Evolutionary conservation across 2,329 filamentous ascomycete genomes (phyloP), one percentile per base, ranked within the genome.

Genomic region (Microdochium nivale): DNA sequence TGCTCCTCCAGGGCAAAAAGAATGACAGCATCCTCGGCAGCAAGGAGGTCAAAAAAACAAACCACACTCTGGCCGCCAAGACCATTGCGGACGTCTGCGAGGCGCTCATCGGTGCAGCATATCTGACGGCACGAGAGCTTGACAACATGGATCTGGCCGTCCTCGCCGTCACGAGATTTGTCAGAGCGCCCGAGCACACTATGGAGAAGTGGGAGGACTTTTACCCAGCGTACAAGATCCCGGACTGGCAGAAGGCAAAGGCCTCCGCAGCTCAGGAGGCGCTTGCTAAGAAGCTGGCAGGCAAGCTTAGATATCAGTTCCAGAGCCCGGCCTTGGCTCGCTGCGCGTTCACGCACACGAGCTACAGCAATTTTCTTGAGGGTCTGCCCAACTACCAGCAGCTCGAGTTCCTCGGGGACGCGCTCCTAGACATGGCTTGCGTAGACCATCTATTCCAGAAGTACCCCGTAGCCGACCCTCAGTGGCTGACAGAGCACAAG

Each of bases 401-500:
- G 1, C 79, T 97, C 0, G 92, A 97, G 60, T 97, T 97, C 58
- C 72, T 97, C 0, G 92, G 92, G 0, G 94, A 97, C 64, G 83
- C 92, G 0, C 75, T 97, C 2, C 81, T 95, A 1, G 91, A 96
- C 63, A 87, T 92, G 81, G 86, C 78, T 11, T 89, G 86, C 60
- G 85, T 97, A 51, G 87, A 91, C 59, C 83, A 88, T 59, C 76
- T 99, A 3, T 97, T 90, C 69, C 78, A 83, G 58, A 77, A 75
- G 3, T 90, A 87, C 59, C 90, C 90, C 0, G 73, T 81, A 49
- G 88, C 86, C 53, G 90, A 96, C 61, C 92, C 94, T 0, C 91
- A 97, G 65, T 97, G 92, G 92, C 76, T 99, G 53, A 97, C 94
- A 0, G 94, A 97, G 68, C 92, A 97, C 76, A 97, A 97, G 71